Evolutionary conservation across 352 stramenopile genomes (phyloP).

Genomic region (Globisporangium ultimum): DNA sequence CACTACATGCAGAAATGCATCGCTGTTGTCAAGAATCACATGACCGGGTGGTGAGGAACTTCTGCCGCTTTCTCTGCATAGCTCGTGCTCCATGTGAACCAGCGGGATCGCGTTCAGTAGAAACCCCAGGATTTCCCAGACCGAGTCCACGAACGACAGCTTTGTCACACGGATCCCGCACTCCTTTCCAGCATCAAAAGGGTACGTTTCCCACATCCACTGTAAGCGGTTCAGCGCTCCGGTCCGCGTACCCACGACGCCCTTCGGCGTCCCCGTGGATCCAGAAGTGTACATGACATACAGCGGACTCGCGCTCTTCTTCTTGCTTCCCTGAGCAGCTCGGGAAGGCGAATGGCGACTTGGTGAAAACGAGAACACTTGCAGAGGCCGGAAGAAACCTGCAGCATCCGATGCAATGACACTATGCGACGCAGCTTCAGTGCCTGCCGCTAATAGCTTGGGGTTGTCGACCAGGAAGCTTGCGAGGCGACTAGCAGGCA

Average conservation of each 20-base stretch:
- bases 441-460: not conserved
- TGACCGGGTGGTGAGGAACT: constrained; percentile 9
- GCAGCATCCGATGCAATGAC: not conserved
- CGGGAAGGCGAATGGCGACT: not conserved
- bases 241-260: constrained; percentile 41
- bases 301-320: constrained; percentile 17
- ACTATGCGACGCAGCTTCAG: not conserved
- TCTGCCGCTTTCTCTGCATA: too few relatives aligned
- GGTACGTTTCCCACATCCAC: constrained; percentile 45
- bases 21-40: constrained; percentile 35
- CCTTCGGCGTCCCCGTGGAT: constrained; percentile 36
- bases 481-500: constrained; percentile 15
- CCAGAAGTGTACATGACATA: constrained; percentile 67
- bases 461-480: constrained; percentile 12
- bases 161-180: constrained; percentile 40
- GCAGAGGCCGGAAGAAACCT: constrained; percentile 17
- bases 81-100: constrained; percentile 27
- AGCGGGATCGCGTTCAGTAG: constrained; percentile 36
- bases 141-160: constrained; percentile 32
- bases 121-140: constrained; percentile 54
- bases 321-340: not conserved
- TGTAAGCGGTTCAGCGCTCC: constrained; percentile 38
- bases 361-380: constrained; percentile 14
- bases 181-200: constrained; percentile 27
- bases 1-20: constrained; percentile 24